phyloP scores from a whole-genome alignment of 495 filamentous ascomycete genomes.

The Daldinia childiae region DNA sequence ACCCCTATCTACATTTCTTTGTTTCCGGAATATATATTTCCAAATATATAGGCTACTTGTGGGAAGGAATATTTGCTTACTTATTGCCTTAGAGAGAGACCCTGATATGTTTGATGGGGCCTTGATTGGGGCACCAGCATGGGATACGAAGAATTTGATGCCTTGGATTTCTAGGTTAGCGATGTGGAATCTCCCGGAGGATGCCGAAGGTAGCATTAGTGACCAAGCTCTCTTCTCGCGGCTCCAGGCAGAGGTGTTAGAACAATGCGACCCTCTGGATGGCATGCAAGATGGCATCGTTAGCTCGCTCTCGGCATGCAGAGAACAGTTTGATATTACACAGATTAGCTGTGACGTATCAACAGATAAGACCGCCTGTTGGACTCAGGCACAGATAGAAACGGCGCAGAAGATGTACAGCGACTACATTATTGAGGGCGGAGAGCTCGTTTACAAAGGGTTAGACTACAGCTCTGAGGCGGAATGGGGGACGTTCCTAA shows the following conservation, averaged over 20 bases:
- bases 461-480: slow-evolving; percentile 53
- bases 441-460: slow-evolving; percentile 64
- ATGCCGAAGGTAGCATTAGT: slow-evolving; percentile 58
- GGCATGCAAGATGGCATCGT: slow-evolving; percentile 69
- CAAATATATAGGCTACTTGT: background rate
- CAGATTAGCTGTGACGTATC: slow-evolving; percentile 59
- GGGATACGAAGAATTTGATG: slow-evolving; percentile 59
- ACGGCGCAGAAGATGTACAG: slow-evolving; percentile 63
- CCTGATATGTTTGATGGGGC: slow-evolving; percentile 39
- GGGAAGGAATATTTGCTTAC: background rate
- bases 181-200: slow-evolving; percentile 47
- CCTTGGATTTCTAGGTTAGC: slow-evolving; percentile 48
- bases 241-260: slow-evolving; percentile 65
- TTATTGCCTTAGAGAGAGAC: slow-evolving; percentile 24
- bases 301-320: slow-evolving; percentile 64
- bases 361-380: slow-evolving; percentile 54
- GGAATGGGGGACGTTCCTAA: slow-evolving; percentile 45
- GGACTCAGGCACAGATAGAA: slow-evolving; percentile 62
- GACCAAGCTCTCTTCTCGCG: slow-evolving; percentile 57
- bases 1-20: background rate
- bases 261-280: slow-evolving; percentile 70
- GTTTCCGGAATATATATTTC: background rate
- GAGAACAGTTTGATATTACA: slow-evolving; percentile 51
- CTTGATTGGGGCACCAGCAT: slow-evolving; percentile 43
- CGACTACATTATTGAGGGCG: slow-evolving; percentile 59